phyloP scores from a whole-genome alignment of 768 basidiomycete species.

The Calocera cornea region DNA sequence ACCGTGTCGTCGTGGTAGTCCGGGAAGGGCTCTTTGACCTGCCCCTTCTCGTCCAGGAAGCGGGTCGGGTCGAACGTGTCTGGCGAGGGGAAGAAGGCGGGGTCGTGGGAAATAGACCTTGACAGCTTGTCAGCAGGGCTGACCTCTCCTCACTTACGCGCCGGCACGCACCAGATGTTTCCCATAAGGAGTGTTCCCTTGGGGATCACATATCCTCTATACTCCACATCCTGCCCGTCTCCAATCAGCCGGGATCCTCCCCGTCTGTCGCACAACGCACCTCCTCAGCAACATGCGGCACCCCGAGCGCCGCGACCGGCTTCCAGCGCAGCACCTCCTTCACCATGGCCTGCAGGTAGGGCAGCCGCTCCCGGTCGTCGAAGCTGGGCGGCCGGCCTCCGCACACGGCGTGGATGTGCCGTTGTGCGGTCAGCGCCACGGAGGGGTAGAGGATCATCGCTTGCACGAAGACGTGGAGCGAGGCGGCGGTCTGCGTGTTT shows the following conservation, averaged over 20 bases:
- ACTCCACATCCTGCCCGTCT: not conserved
- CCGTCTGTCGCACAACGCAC: no score
- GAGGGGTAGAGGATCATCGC: slow-evolving; percentile 3
- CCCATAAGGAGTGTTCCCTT: slow-evolving; percentile 11
- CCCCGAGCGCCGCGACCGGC: not conserved
- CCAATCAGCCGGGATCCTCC: no score
- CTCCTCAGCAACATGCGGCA: not conserved
- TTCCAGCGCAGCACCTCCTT: not conserved
- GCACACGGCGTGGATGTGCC: not conserved
- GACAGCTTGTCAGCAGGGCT: not conserved
- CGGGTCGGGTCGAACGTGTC: slow-evolving; percentile 10
- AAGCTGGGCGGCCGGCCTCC: not conserved
- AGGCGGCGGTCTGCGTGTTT: not conserved
- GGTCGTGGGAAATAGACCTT: slow-evolving; percentile 8
- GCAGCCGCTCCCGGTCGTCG: not conserved
- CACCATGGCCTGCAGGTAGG: not conserved
- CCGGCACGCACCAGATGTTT: slow-evolving; percentile 16
- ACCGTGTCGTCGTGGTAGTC: slow-evolving; percentile 3
- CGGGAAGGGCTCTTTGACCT: not conserved
- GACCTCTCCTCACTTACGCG: not conserved
- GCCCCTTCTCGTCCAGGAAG: not conserved
- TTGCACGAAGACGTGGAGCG: not conserved
- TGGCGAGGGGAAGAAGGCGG: slow-evolving; percentile 1
- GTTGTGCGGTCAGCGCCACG: not conserved
- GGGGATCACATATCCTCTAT: slow-evolving; percentile 12